phyloP scores from a whole-genome alignment of 2,329 filamentous ascomycete species.

The Fusarium dlaminii region DNA sequence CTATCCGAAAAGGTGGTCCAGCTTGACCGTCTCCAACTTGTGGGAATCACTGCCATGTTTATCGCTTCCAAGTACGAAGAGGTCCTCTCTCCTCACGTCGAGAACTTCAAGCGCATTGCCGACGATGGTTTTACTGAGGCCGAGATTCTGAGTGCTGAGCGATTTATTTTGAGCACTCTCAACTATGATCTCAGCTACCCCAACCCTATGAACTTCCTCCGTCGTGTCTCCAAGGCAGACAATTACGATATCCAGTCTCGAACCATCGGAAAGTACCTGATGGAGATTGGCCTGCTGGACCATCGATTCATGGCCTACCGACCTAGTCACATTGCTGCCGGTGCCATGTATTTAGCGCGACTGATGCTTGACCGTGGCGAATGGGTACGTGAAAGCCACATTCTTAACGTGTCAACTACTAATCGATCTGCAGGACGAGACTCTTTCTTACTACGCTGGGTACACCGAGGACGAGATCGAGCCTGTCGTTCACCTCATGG shows the following conservation, averaged over 20 bases:
- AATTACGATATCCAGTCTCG: constrained; percentile 99
- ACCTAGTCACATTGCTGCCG: constrained; percentile 89
- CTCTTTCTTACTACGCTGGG: constrained; percentile 88
- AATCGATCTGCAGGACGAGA: constrained; percentile 71
- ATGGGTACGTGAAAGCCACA: constrained; percentile 74
- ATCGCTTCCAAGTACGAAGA: constrained; percentile 99
- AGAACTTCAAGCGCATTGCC: constrained; percentile 96
- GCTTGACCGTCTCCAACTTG: constrained; percentile 93
- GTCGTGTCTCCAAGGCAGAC: constrained; percentile 98
- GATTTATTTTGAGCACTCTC: constrained; percentile 88
- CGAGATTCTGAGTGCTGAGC: constrained; percentile 96
- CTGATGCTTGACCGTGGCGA: constrained; percentile 89
- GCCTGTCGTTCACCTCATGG: constrained; percentile 92
- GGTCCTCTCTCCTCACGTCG: constrained; percentile 93
- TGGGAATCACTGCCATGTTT: constrained; percentile 99
- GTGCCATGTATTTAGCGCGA: constrained; percentile 93
- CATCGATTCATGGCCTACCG: constrained; percentile 91
- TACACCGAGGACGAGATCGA: constrained; percentile 94
- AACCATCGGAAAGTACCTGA: constrained; percentile 95
- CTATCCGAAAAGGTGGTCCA: constrained; percentile 95
- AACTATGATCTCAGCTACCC: constrained; percentile 98
- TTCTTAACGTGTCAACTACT: constrained; percentile 38
- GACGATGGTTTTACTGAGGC: constrained; percentile 96
- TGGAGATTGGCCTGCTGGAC: constrained; percentile 96
- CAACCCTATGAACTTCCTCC: constrained; percentile 99